phyloP scores from a whole-genome alignment of 1,284 basidiomycete species.

The Wallemia mellicola region DNA sequence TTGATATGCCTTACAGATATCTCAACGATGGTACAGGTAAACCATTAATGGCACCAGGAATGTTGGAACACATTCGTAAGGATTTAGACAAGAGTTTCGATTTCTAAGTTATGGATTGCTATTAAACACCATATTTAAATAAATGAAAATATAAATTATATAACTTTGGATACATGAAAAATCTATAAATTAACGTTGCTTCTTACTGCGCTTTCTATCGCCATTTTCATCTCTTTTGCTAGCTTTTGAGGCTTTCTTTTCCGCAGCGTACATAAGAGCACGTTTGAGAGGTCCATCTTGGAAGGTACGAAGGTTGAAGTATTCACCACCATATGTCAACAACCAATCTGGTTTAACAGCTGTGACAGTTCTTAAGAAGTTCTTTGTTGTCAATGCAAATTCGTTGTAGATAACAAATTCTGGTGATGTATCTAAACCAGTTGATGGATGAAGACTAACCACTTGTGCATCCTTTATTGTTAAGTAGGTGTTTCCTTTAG shows the following conservation, averaged over 20 bases:
- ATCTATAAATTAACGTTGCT: background rate
- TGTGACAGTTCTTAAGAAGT: background rate
- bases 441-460: slow-evolving; percentile 77
- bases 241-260: slow-evolving; percentile 14
- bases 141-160: too few relatives aligned
- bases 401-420: slow-evolving; percentile 98
- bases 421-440: slow-evolving; percentile 67
- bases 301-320: slow-evolving; percentile 44
- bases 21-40: slow-evolving; percentile 17
- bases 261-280: slow-evolving; percentile 24
- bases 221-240: background rate
- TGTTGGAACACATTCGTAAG: slow-evolving; percentile 50
- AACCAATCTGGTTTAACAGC: slow-evolving; percentile 13
- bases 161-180: background rate
- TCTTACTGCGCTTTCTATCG: slow-evolving; percentile 1
- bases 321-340: slow-evolving; percentile 43
- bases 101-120: slow-evolving; percentile 18
- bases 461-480: slow-evolving; percentile 87
- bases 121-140: background rate
- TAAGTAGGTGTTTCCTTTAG: slow-evolving; percentile 35
- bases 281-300: slow-evolving; percentile 42
- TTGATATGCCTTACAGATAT: slow-evolving; percentile 73
- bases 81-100: slow-evolving; percentile 69
- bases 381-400: slow-evolving; percentile 66
- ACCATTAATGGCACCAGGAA: slow-evolving; percentile 59